phyloP scores from a whole-genome alignment of 2,329 filamentous ascomycete species.

The Triangularia verruculosa region DNA sequence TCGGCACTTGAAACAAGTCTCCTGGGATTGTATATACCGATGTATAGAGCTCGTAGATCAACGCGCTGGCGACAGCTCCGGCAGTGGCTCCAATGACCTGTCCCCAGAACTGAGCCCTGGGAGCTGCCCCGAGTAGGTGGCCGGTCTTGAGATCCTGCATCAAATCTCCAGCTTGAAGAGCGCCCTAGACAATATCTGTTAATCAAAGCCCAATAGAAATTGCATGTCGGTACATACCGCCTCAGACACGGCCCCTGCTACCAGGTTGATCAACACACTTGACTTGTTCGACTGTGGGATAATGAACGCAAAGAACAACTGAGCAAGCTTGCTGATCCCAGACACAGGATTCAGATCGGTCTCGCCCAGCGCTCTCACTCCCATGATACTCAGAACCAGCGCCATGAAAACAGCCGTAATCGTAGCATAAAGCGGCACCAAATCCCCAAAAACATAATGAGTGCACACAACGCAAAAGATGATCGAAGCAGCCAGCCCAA shows the following conservation, averaged over 20 bases:
- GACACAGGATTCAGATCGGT: conserved; percentile 96
- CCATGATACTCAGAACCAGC: conserved; percentile 73
- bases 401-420: conserved; percentile 80
- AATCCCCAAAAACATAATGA: conserved; percentile 74
- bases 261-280: conserved; percentile 89
- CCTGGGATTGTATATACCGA: conserved; percentile 84
- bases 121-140: conserved; percentile 85
- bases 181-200: conserved; percentile 46
- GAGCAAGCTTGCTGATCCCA: conserved; percentile 93
- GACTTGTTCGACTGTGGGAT: conserved; percentile 78
- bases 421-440: conserved; percentile 76
- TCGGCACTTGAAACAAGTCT: conserved; percentile 88
- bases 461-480: conserved; percentile 77
- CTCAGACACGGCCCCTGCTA: conserved; percentile 74
- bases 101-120: conserved; percentile 94
- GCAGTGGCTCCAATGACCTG: conserved; percentile 87
- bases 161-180: conserved; percentile 90
- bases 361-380: conserved; percentile 66
- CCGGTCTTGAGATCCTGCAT: conserved; percentile 98
- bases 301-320: conserved; percentile 89
- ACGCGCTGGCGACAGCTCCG: conserved; percentile 80
- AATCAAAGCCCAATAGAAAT: neutral
- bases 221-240: conserved; percentile 20
- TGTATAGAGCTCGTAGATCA: conserved; percentile 87
- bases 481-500: conserved; percentile 76